Percentiles rank a stretch among this genome's conserved stretches.
phyloP scores from a whole-genome alignment of 495 filamentous ascomycete genomes.

The Lepraria neglecta region DNA sequence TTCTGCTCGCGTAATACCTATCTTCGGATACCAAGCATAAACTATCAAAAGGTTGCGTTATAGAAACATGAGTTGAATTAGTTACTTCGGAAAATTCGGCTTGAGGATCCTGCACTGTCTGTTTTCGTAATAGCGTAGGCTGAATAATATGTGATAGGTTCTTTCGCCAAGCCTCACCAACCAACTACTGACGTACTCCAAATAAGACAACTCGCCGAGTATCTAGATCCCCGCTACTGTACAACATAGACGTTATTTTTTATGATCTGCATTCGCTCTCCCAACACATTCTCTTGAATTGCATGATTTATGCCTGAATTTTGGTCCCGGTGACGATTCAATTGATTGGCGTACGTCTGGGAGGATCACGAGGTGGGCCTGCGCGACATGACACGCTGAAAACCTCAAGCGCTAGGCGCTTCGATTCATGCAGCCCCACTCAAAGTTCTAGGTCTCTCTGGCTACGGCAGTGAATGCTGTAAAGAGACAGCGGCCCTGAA shows the following conservation, averaged over 20 bases:
- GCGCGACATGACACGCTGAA: conserved; percentile 3
- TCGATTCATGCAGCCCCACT: conserved; percentile 14
- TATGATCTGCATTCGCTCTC: not conserved
- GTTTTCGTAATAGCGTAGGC: no score
- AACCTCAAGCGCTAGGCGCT: conserved; percentile 7
- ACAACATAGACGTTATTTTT: no score
- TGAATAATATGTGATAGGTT: no score
- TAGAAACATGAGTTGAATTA: no score
- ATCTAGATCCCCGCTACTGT: not conserved
- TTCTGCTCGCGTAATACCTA: no score
- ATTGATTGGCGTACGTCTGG: not conserved
- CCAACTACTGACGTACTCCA: not conserved
- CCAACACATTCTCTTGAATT: not conserved
- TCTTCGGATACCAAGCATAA: no score
- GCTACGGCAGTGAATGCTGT: conserved; percentile 18
- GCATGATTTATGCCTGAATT: not conserved
- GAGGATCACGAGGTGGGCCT: not conserved
- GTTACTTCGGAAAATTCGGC: no score
- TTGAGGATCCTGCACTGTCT: no score
- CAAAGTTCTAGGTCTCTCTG: conserved; percentile 13
- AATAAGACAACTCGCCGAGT: not conserved
- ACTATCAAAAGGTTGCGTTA: no score
- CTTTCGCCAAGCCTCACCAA: conserved; percentile 2
- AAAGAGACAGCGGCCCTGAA: not conserved
- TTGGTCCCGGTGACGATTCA: not conserved